Evolutionary conservation across 345 rosid genomes (phyloP).

Genomic region (Moringa oleifera): DNA sequence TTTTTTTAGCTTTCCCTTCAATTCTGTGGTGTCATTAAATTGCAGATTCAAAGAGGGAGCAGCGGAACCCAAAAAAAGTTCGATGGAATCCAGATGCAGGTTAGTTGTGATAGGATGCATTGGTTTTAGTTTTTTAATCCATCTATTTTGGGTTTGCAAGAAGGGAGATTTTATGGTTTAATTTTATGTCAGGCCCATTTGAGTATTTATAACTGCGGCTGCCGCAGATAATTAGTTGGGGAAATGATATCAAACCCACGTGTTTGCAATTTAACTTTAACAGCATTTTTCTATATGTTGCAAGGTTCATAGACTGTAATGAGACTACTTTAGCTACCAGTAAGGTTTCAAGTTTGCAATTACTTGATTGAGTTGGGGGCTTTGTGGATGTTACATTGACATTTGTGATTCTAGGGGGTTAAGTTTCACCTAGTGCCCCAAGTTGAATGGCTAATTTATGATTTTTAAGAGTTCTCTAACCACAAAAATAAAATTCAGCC

Average conservation of each 20-base stretch:
- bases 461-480: too few species aligned
- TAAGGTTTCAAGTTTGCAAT: background rate
- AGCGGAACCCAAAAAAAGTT: conserved; percentile 28
- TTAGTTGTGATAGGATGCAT: conserved; percentile 13
- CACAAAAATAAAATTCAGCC: too few species aligned
- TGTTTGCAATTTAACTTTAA: background rate
- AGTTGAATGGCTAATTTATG: background rate
- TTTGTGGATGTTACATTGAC: too few species aligned
- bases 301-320: background rate
- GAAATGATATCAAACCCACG: background rate
- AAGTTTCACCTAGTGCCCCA: background rate
- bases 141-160: background rate
- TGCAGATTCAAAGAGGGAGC: conserved; percentile 28
- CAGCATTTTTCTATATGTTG: background rate
- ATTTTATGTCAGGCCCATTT: too few species aligned
- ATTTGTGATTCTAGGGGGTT: too few species aligned
- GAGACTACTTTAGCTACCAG: background rate
- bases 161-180: background rate
- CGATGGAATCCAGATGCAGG: conserved; percentile 46
- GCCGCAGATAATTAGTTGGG: background rate
- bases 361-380: too few species aligned
- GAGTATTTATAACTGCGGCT: background rate
- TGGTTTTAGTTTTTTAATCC: background rate
- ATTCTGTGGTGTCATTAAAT: background rate
- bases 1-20: background rate